Evolutionary conservation across 441 rosid genomes (phyloP).

Genomic region (Mallotus repandus): DNA sequence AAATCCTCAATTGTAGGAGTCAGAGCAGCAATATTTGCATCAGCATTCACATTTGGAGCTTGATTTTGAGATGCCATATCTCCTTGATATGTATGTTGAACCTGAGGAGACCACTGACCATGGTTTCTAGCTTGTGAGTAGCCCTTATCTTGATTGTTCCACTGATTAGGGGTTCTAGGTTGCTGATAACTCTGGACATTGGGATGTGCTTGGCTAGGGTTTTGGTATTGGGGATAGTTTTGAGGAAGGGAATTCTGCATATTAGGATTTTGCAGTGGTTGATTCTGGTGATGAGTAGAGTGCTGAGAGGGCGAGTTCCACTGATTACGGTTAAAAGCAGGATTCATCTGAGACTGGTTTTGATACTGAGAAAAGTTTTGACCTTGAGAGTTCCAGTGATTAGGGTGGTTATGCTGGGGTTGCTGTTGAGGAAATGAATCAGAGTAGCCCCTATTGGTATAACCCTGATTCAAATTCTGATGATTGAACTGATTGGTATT

Average conservation of each 20-base stretch:
- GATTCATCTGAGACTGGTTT: slow-evolving; percentile 11
- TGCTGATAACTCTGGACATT: slow-evolving; percentile 30
- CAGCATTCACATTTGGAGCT: background rate
- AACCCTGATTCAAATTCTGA: slow-evolving; percentile 26
- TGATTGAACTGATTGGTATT: slow-evolving; percentile 18
- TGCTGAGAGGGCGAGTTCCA: slow-evolving; percentile 5
- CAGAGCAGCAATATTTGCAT: slow-evolving; percentile 7
- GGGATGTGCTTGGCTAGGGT: slow-evolving; percentile 29
- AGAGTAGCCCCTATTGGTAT: slow-evolving; percentile 24
- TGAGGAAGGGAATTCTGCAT: slow-evolving; percentile 21
- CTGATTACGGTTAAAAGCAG: slow-evolving; percentile 16
- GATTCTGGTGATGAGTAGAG: background rate
- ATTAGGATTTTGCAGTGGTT: slow-evolving; percentile 16
- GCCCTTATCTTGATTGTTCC: slow-evolving; percentile 38
- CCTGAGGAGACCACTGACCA: slow-evolving; percentile 33
- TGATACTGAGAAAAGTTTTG: background rate
- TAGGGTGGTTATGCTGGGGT: slow-evolving; percentile 13
- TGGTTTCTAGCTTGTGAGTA: slow-evolving; percentile 31
- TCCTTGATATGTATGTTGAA: slow-evolving; percentile 29
- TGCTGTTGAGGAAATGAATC: slow-evolving; percentile 30
- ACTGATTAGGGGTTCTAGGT: slow-evolving; percentile 42
- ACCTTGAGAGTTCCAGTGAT: background rate
- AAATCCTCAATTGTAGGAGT: slow-evolving; percentile 51
- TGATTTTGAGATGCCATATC: slow-evolving; percentile 1
- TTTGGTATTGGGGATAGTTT: slow-evolving; percentile 25